phyloP scores from a whole-genome alignment of 208 protist species.

The Crithidia thermophila region DNA sequence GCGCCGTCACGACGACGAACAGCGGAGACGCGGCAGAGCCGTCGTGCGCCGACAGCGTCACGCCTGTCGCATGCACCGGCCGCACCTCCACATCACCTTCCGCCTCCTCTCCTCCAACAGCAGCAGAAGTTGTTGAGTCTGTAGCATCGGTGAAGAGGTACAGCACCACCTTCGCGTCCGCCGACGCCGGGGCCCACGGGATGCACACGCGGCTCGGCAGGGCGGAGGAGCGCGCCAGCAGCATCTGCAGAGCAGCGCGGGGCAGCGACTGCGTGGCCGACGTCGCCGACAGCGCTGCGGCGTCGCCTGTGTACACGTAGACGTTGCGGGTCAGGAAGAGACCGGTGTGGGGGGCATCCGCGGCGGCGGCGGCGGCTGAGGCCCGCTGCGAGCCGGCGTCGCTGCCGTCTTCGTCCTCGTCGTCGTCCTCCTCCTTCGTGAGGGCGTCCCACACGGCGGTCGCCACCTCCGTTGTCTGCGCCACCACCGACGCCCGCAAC shows the following conservation, averaged over 20 bases:
- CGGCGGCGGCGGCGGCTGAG: background rate
- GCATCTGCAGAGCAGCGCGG: constrained; percentile 25
- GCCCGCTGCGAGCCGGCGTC: constrained; percentile 10
- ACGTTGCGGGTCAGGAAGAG: constrained; percentile 41
- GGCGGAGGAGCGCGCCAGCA: constrained; percentile 42
- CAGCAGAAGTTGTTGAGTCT: background rate
- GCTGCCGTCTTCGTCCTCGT: constrained; percentile 15
- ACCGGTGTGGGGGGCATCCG: constrained; percentile 7
- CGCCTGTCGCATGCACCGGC: constrained; percentile 7
- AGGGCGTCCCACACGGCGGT: constrained; percentile 28
- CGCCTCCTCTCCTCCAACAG: background rate
- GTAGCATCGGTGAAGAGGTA: constrained; percentile 35
- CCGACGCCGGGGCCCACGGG: constrained; percentile 27
- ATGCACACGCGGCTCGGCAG: constrained; percentile 58
- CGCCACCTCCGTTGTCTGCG: constrained; percentile 28
- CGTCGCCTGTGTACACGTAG: constrained; percentile 49
- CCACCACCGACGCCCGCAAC: constrained; percentile 13
- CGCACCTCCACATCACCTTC: constrained; percentile 22
- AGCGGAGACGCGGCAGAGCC: background rate
- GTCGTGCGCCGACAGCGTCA: constrained; percentile 9
- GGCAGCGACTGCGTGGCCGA: constrained; percentile 13
- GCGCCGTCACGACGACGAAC: constrained; percentile 29
- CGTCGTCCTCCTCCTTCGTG: constrained; percentile 27
- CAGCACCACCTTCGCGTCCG: constrained; percentile 17
- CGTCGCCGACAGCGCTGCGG: constrained; percentile 21